Base-by-base conservation (phyloP, 345 rosid genomes). In the Capsella bursapastoris region DNA sequence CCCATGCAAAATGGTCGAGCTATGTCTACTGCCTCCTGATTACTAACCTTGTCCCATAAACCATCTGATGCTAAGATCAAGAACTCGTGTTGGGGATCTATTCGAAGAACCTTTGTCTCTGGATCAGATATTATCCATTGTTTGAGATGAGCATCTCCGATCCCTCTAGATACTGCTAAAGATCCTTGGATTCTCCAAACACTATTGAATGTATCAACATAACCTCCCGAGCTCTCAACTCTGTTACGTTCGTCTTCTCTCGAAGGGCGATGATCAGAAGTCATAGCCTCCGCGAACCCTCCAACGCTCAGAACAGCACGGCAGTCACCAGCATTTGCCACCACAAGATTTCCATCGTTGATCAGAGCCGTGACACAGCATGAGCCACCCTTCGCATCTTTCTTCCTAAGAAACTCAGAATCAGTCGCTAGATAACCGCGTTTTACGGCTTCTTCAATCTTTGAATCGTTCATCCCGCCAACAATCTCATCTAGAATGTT, bases 311-410 rank as follows among this genome's bases (percentile, higher is more conserved):
- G 70, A 67, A 93, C 98, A 68, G 98, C 96, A 16, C 98, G 97
- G 55, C 97, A 93, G 71, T 93, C 97, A 22, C 97, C 98, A 0
- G 86, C 91, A 70, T 89, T 90, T 4, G 97, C 78, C 4, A 93
- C 87, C 1, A 88, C 73, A 15, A 93, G 92, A 53, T 83, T 83
- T 27, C 92, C 91, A 4, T 83, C 78, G 4, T 70, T 78, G 56
- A 90, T 64, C 75, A 93, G 68, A 71, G 98, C 97, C 6, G 98
- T 89, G 57, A 90, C 90, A 64, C 93, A 89, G 68, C 98, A 93
- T 0, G 98, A 79, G 14, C 98, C 98, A n/a, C 98, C 97, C 11
- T 75, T 48, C 0, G 67, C 28, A 11, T 88, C 86, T 53, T 69
- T 62, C 79, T 85, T 78, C 52, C 82, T 86, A 12, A 90, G 76